Evolutionary conservation across 2,329 filamentous ascomycete species (phyloP), one percentile per base, ranked within the genome.

Genomic region (Ascochyta rabiei): DNA sequence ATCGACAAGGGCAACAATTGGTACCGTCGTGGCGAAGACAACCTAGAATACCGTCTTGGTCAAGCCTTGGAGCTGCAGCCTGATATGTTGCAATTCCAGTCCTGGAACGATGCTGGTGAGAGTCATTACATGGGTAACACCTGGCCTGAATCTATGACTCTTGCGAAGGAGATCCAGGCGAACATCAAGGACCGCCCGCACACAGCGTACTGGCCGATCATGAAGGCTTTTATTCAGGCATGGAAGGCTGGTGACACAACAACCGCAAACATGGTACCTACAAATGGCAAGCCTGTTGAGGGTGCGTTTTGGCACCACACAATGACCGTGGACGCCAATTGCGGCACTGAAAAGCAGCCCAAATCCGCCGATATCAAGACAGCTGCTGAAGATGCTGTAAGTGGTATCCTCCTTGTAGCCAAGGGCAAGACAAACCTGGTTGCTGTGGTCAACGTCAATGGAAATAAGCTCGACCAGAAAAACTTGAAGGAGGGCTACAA

Each of bases 301-400:
- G 64, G 63, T 18, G 48, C 56, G 8, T 68, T 63, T 30, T 60
- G 51, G 60, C 57, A 62, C 15, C 28, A 71, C 71, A 66, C 61
- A 4, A 52, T 64, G 7, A 53, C 57, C 3, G 48, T 58, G 6
- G 65, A 59, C 23, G 61, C 76, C 67, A 54, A 73, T 57, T 28
- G 77, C 66, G 33, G 79, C 79, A 16, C 77, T 74, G 4, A 78
- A 79, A 12, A 82, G 30, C 49, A 81, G 68, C 1, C 57, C 54
- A 1, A 81, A 28, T 56, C 57, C 6, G 7, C 4, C 4, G 50
- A 59, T 28, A 53, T 62, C 12, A 26, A 33, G 10, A 47, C 12
- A 2, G 51, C 44, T 34, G 57, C 47, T 12, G 55, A 62, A 15
- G 57, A 62, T 13, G 49, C 41, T 2, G 55, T 62, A 2, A 56